Base-by-base conservation (phyloP, 768 basidiomycete species). In the Agrocybe chaxingu region DNA sequence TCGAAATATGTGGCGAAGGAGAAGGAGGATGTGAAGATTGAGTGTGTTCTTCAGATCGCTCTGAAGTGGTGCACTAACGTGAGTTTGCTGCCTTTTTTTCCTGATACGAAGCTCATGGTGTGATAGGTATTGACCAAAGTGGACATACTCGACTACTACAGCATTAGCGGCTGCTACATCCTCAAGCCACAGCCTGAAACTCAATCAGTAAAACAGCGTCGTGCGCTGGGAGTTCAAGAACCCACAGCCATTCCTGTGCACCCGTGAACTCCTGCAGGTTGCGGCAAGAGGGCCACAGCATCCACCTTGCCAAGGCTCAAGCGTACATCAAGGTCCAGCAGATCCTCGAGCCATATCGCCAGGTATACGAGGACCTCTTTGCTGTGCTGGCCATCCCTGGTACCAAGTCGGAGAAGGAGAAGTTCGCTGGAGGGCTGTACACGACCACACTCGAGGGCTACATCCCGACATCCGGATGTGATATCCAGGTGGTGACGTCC, bases 161-260 rank as follows among this genome's bases (percentile, higher is more conserved):
- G 84, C 68, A 92, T 99, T 66, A 94, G 92, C 53, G 97, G 97
- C 11, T 99, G 97, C 65, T 99, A 99, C 71, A 97, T 98, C 67
- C 85, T 99, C 51, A 93, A 91, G 65, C 97, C 97, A 1, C 95
- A 93, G 92, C 94, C 73, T 99, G 60, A 97, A 96, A 69, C 79
- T 98, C 42, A 99, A 98, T 71, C 89, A 98, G 67, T 99, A 96
- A 97, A 99, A 99, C 74, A 93, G 86, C 57, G 94, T 99, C 59
- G 97, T 99, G 32, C 87, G 97, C 50, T 99, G 97, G 97, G 96
- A 99, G 69, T 99, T 99, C 80, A 99, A 99, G 73, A 95, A 95
- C 68, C 96, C 96, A 51, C 95, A 99, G 68, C 97, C 97, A 7
- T 99, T 99, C 89, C 81, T 99, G 35, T 92, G 97, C 50, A 98